These are phyloP conservation scores for Eutypa lata DNA, from an alignment of 2,329 filamentous ascomycete species.

Conservation along the genomic window DNA sequence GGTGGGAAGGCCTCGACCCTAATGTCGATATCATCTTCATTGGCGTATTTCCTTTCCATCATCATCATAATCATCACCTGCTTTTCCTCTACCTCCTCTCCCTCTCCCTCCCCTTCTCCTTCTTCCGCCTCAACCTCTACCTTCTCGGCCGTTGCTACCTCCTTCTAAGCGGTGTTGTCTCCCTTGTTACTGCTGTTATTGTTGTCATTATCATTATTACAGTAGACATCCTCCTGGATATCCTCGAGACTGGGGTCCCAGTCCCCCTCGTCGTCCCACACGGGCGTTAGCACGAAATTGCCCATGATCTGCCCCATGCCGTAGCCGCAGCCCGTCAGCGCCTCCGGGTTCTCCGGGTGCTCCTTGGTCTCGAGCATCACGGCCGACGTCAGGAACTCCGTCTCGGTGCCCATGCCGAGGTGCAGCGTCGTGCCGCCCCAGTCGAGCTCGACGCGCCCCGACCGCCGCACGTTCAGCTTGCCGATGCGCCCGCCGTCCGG, in stretches of 20 bases:
- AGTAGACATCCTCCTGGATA: not conserved
- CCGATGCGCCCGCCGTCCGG: slow-evolving; percentile 57
- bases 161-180: too few species aligned
- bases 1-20: too few species aligned
- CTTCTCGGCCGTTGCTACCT: too few species aligned
- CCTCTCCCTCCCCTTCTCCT: too few species aligned
- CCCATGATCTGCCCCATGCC: slow-evolving; percentile 64
- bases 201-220: not conserved
- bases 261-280: slow-evolving; percentile 56
- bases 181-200: not conserved
- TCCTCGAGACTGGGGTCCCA: slow-evolving; percentile 44
- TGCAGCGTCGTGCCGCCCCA: slow-evolving; percentile 59
- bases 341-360: slow-evolving; percentile 40
- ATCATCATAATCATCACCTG: too few species aligned
- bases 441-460: slow-evolving; percentile 59
- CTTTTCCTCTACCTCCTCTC: too few species aligned
- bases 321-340: slow-evolving; percentile 46
- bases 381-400: slow-evolving; percentile 55
- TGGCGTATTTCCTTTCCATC: too few species aligned
- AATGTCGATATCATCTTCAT: too few species aligned
- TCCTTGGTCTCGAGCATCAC: slow-evolving; percentile 58
- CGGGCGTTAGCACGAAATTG: slow-evolving; percentile 57
- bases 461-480: slow-evolving; percentile 57
- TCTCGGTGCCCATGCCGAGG: slow-evolving; percentile 48
- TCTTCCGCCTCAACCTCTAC: too few species aligned